A percentile compares a stretch with the other conserved stretches of the same genome.
These are phyloP conservation scores for Harringtonia lauricola DNA, from an alignment of 2,329 filamentous ascomycete genomes.

Conservation along the genomic window DNA sequence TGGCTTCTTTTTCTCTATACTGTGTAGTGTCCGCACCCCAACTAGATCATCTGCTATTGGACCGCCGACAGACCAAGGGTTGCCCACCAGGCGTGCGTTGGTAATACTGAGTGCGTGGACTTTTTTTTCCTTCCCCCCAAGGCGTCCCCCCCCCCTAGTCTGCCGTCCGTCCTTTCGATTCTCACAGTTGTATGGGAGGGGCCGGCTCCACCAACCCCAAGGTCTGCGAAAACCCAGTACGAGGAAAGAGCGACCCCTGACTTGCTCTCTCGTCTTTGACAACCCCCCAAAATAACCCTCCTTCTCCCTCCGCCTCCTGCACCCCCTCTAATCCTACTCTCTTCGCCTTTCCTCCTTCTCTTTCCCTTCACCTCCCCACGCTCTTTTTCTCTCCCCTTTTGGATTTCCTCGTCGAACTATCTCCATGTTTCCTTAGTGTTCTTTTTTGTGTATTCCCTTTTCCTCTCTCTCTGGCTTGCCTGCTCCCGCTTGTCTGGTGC, in stretches of 20 bases:
- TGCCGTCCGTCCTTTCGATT: too few species aligned
- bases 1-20: too few species aligned
- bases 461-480: slow-evolving; percentile 1
- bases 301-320: neutral
- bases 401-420: neutral
- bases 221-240: slow-evolving; percentile 1
- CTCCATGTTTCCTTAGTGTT: neutral
- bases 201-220: slow-evolving; percentile 2
- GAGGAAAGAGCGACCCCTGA: slow-evolving; percentile 3
- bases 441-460: slow-evolving; percentile 3
- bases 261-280: neutral
- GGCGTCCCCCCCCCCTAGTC: too few species aligned
- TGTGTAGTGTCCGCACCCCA: too few species aligned
- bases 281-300: slow-evolving; percentile 1
- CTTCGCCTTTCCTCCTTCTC: neutral
- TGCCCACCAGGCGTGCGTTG: too few species aligned
- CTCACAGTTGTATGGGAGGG: neutral
- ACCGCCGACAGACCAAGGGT: too few species aligned
- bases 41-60: too few species aligned
- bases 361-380: slow-evolving; percentile 1
- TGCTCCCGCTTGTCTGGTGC: neutral
- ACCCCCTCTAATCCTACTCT: neutral
- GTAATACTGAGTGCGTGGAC: too few species aligned
- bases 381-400: slow-evolving; percentile 3
- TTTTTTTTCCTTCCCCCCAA: too few species aligned